Evolutionary conservation across 2,329 filamentous ascomycete species (phyloP), one percentile per base, ranked within the genome.

Genomic region (Purpureocillium takamizusanense): DNA sequence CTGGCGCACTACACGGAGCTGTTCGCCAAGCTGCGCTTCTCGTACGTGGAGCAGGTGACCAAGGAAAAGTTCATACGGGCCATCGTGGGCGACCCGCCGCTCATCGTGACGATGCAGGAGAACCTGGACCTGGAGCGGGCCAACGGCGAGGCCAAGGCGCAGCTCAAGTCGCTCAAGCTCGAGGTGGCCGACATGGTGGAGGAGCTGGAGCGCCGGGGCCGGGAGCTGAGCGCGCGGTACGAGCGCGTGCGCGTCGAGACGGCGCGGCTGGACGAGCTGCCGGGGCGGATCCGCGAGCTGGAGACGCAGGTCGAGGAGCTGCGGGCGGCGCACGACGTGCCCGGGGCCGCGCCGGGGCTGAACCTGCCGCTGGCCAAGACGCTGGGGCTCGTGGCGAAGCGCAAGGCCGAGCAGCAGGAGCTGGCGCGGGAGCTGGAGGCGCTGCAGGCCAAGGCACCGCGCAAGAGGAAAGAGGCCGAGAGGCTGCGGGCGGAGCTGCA

Each of bases 41-140:
- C 86, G 47, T 97, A 97, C 63, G 84, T 95, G 51, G 92, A 98
- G 63, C 92, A 97, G 68, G 88, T 97, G 45, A 97, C 90, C 33
- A 98, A 97, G 64, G 92, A 98, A 60, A 94, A 95, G 55, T 97
- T 95, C 61, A 81, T 98, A 39, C 86, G 88, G 49, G 82, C 86
- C 46, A 94, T 97, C 50, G 87, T 94, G 13, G 87, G 86, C 46
- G 86, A 95, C 46, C 87, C 89, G 35, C 92, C 90, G 0, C 72
- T 89, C 13, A 83, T 97, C 33, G 85, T 94, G 41, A 82, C 82
- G 31, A 77, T 81, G 32, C 75, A 81, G 50, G 89, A 97, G 55
- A 97, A 95, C 56, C 66, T 82, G 35, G 79, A 81, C 41, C 64
- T 94, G 17, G 86, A 92, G 55, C 69, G 62, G 48, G 69, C 74